Conservation (phyloP, 441 rosid species). For the Erodium trifolium region DNA sequence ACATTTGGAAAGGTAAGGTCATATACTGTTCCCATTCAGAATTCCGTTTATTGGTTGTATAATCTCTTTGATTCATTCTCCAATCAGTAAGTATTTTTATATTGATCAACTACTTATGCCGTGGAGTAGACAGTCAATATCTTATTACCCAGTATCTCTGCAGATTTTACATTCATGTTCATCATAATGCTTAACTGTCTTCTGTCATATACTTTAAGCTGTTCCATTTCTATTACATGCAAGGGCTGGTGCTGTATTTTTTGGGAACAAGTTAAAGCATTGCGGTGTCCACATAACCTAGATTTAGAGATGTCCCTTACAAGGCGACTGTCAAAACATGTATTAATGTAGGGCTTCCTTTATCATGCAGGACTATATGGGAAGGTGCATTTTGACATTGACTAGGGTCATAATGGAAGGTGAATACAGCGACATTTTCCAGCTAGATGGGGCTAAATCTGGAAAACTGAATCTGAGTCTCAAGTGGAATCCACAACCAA, state of each 20-base stretch:
- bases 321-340: not conserved
- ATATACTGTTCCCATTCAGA: not conserved
- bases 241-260: not conserved
- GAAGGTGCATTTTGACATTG: conserved; percentile 72
- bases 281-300: not conserved
- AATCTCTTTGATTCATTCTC: conserved; percentile 1
- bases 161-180: too few relatives aligned
- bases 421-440: conserved; percentile 60
- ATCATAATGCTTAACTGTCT: too few relatives aligned
- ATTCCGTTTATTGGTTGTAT: not conserved
- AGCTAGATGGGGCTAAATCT: conserved; percentile 57
- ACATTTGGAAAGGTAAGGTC: conserved; percentile 84
- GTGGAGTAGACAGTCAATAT: not conserved
- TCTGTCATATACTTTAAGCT: too few relatives aligned
- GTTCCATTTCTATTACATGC: not conserved
- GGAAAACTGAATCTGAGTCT: conserved; percentile 60
- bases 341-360: not conserved
- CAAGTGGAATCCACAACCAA: conserved; percentile 90
- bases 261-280: not conserved
- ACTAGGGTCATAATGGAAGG: conserved; percentile 74
- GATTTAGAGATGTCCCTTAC: not conserved
- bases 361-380: conserved; percentile 70
- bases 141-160: too few relatives aligned
- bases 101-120: not conserved
- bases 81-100: not conserved